Evolutionary conservation across 2,329 filamentous ascomycete genomes (phyloP).

Genomic region (Parafenestella ontariensis): DNA sequence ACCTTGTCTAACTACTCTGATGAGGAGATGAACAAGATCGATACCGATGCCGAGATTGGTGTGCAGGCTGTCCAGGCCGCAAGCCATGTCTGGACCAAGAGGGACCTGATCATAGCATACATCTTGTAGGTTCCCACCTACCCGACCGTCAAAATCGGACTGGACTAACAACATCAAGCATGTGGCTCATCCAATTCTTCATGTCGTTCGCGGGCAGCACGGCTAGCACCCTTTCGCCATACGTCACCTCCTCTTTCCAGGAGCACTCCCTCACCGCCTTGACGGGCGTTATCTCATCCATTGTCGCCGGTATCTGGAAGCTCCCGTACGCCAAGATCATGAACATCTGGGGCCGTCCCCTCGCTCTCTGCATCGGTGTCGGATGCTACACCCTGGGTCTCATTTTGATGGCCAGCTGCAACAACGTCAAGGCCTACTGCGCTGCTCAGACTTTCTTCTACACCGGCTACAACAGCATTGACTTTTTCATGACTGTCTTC

Average conservation of each 20-base stretch:
- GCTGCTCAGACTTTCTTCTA: slow-evolving; percentile 72
- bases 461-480: slow-evolving; percentile 66
- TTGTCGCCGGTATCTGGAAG: slow-evolving; percentile 50
- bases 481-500: slow-evolving; percentile 69
- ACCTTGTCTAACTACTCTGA: slow-evolving; percentile 28
- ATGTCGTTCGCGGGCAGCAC: slow-evolving; percentile 56
- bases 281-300: slow-evolving; percentile 47
- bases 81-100: slow-evolving; percentile 37
- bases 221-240: slow-evolving; percentile 49
- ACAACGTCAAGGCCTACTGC: slow-evolving; percentile 67
- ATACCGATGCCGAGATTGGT: slow-evolving; percentile 37
- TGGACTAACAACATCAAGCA: slow-evolving; percentile 25
- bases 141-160: neutral
- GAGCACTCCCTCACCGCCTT: slow-evolving; percentile 48
- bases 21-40: slow-evolving; percentile 42
- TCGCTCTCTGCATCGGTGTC: slow-evolving; percentile 47
- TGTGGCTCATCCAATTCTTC: slow-evolving; percentile 55
- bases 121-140: slow-evolving; percentile 28
- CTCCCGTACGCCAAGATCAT: slow-evolving; percentile 54
- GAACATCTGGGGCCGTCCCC: slow-evolving; percentile 52
- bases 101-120: slow-evolving; percentile 36
- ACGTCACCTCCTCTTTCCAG: slow-evolving; percentile 51
- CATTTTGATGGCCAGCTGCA: slow-evolving; percentile 73
- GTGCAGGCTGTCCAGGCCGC: slow-evolving; percentile 40
- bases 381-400: slow-evolving; percentile 49